These are phyloP conservation scores for Novymonas esmeraldas DNA, from an alignment of 208 protist genomes.

Conservation along the genomic window DNA sequence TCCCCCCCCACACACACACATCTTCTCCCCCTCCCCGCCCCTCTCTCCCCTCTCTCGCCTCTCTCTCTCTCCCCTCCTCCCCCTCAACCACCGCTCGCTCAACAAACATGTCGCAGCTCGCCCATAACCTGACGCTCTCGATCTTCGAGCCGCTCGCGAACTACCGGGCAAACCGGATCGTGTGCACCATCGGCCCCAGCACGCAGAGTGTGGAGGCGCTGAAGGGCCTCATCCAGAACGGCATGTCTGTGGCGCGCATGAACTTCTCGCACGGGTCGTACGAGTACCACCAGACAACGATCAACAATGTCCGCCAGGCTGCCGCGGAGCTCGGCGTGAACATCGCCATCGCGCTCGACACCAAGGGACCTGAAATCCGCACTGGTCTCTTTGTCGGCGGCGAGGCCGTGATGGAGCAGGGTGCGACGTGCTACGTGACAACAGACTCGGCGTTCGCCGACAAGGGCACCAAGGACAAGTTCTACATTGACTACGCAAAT, in stretches of 20 bases:
- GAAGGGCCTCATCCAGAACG: slow-evolving; percentile 92
- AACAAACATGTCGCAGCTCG: slow-evolving; percentile 79
- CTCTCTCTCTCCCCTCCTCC: not conserved
- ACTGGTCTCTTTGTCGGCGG: slow-evolving; percentile 90
- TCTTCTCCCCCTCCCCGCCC: not conserved
- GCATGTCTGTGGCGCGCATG: slow-evolving; percentile 97
- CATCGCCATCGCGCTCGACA: slow-evolving; percentile 97
- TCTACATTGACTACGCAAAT: slow-evolving; percentile 94
- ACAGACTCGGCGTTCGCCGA: slow-evolving; percentile 88
- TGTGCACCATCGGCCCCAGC: slow-evolving; percentile 97
- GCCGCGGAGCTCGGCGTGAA: slow-evolving; percentile 86
- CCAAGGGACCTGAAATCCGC: slow-evolving; percentile 97
- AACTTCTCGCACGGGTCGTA: slow-evolving; percentile 98
- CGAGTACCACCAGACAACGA: slow-evolving; percentile 95
- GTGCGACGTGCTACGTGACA: slow-evolving; percentile 86
- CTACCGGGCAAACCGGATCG: slow-evolving; percentile 91
- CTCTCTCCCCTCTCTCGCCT: not conserved
- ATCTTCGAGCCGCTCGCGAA: slow-evolving; percentile 87
- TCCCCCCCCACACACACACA: not conserved
- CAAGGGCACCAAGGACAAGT: slow-evolving; percentile 75
- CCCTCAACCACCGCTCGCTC: not conserved
- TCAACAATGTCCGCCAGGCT: slow-evolving; percentile 94
- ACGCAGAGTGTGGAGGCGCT: slow-evolving; percentile 95
- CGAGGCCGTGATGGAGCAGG: slow-evolving; percentile 68
- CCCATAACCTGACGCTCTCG: slow-evolving; percentile 86